These are phyloP conservation scores for Aspergillus neoniger DNA, from an alignment of 2,329 filamentous ascomycete species.

Conservation along the genomic window DNA sequence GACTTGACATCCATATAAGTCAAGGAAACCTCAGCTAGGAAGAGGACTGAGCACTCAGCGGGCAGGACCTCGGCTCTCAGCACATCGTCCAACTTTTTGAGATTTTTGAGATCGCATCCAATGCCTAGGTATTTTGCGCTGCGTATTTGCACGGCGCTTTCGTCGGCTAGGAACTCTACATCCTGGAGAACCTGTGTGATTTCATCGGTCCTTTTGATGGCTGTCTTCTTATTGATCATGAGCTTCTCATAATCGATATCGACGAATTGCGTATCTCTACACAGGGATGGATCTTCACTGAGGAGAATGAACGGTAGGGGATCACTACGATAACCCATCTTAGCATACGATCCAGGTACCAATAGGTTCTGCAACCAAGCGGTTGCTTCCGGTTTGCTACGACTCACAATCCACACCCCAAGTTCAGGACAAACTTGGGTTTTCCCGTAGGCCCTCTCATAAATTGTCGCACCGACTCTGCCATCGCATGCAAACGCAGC, in stretches of 20 bases:
- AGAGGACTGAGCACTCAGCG: constrained; percentile 66
- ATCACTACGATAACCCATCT: constrained; percentile 60
- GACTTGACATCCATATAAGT: constrained; percentile 81
- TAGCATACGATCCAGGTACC: constrained; percentile 26
- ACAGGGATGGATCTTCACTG: constrained; percentile 62
- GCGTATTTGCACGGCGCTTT: constrained; percentile 54
- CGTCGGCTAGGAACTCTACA: constrained; percentile 39
- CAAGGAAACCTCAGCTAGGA: constrained; percentile 85
- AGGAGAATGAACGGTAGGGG: constrained; percentile 84
- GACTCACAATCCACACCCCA: constrained; percentile 87
- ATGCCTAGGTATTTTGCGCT: constrained; percentile 75
- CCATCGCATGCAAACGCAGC: constrained; percentile 80
- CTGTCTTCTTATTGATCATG: constrained; percentile 70
- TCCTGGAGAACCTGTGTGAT: constrained; percentile 57
- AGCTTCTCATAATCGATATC: constrained; percentile 85
- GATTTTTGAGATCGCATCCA: constrained; percentile 76
- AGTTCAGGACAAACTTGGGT: constrained; percentile 74
- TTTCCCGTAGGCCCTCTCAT: constrained; percentile 59
- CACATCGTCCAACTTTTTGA: constrained; percentile 60
- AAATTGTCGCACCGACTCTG: constrained; percentile 72
- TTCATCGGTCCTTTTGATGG: constrained; percentile 65
- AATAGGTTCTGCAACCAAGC: not conserved
- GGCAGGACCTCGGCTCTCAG: constrained; percentile 62
- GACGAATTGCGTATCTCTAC: constrained; percentile 66
- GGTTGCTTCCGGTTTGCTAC: constrained; percentile 19